Evolutionary conservation across 75 land plant species (phyloP), one percentile per base, ranked within the genome.

Genomic region (Pinus taeda): DNA sequence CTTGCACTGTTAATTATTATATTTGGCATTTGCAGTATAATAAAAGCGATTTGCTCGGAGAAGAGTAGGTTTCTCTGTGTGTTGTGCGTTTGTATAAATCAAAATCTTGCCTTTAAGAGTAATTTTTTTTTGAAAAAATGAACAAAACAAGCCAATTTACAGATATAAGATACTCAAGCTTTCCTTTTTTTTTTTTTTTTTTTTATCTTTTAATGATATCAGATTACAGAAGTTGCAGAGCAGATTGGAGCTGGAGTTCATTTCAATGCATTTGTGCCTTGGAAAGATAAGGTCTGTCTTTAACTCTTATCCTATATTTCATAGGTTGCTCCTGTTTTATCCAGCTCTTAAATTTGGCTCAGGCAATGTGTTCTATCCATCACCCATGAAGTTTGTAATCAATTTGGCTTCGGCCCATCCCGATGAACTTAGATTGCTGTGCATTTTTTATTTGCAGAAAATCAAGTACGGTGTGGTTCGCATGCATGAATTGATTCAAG

Each of bases 401-500:
- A 42, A 42, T 69, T n/a, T 42, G 45, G 64, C 30, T 75, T 62
- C 12, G 55, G 12, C 55, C 11, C 11, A 49, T n/a, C 69, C 30
- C 49, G 24, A 15, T 69, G 64, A 62, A 74, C 74, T 65, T 29
- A 65, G 24, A 20, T 78, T 18, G n/a, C 29, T 78, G 14, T 36
- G 57, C 7, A 29, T 30, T 75, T 71, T 26, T 29, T 45, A n/a
- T 26, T 58, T 49, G 67, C 89, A 90, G 97, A 85, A 78, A 79
- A 86, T 96, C 45, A 96, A 96, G 71, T 96, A 96, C 87, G 99
- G 99, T 9, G 99, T 96, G 63, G 91, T 94, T 59, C 59, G 95
- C 36, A 88, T 87, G 85, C 85, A 90, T 75, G 82, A 87, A 76
- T 83, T 96, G 80, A 79, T 87, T 62, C 74, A 81, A 45, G 99